Evolutionary conservation across 2,329 filamentous ascomycete genomes (phyloP).

Genomic region (Pseudogymnoascus sp.): DNA sequence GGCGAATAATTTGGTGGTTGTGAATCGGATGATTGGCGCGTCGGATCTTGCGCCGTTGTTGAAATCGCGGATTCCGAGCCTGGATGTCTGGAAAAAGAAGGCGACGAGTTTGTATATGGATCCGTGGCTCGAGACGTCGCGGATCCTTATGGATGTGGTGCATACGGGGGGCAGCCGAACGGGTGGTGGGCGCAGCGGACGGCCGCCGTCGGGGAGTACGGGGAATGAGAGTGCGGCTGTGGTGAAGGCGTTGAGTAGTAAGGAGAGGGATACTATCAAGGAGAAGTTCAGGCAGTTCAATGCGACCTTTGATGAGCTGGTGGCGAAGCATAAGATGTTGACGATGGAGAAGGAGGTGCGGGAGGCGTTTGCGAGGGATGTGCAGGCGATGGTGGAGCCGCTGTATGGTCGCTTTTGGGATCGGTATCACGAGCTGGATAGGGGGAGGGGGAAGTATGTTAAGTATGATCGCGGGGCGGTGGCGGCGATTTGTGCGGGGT

Average conservation of each 20-base stretch:
- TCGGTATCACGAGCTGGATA: conserved; percentile 94
- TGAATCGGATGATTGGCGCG: conserved; percentile 75
- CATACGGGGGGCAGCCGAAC: conserved; percentile 63
- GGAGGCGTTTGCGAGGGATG: conserved; percentile 69
- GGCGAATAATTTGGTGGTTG: conserved; percentile 76
- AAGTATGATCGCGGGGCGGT: conserved; percentile 90
- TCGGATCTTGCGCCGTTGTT: conserved; percentile 74
- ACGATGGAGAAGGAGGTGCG: conserved; percentile 90
- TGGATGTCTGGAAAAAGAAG: conserved; percentile 85
- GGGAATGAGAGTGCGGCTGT: conserved; percentile 68
- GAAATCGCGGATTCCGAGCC: conserved; percentile 53
- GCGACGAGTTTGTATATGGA: conserved; percentile 75
- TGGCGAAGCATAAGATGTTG: conserved; percentile 72
- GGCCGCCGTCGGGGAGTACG: conserved; percentile 67
- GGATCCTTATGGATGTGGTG: conserved; percentile 80
- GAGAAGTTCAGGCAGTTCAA: conserved; percentile 94
- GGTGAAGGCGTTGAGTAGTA: conserved; percentile 74
- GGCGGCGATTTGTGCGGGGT: conserved; percentile 46
- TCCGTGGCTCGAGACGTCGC: conserved; percentile 80
- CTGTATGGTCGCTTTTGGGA: conserved; percentile 95
- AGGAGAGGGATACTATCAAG: conserved; percentile 95
- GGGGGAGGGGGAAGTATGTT: conserved; percentile 95
- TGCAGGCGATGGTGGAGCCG: conserved; percentile 87
- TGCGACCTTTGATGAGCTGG: conserved; percentile 78
- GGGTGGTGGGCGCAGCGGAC: conserved; percentile 32